Evolutionary conservation across 345 rosid species (phyloP).

Genomic region (Noccaea bulbosa): DNA sequence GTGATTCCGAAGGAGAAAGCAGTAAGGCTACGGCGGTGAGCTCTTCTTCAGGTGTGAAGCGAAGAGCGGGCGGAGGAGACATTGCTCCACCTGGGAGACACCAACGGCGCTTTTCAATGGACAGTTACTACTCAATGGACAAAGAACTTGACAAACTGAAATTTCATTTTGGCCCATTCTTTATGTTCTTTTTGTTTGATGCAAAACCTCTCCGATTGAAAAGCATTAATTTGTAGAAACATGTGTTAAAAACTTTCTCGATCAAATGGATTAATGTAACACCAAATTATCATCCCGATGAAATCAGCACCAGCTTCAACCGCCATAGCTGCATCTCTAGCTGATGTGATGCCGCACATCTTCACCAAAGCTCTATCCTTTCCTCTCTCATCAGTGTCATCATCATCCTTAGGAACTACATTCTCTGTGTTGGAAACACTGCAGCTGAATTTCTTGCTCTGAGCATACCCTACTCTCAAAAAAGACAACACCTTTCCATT

Average conservation of each 20-base stretch:
- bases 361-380: constrained; percentile 59
- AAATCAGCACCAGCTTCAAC: constrained; percentile 89
- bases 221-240: no score
- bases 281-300: constrained; percentile 88
- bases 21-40: constrained; percentile 42
- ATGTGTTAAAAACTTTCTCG: no score
- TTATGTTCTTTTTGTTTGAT: constrained; percentile 9
- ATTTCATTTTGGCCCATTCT: constrained; percentile 8
- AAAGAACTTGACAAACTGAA: constrained; percentile 32
- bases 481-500: constrained; percentile 27
- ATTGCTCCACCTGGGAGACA: constrained; percentile 60
- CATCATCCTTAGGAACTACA: constrained; percentile 26
- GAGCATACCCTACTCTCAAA: constrained; percentile 19
- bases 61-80: constrained; percentile 64
- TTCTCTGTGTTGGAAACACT: constrained; percentile 41
- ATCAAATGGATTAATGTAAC: no score
- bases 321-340: constrained; percentile 75
- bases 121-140: constrained; percentile 54
- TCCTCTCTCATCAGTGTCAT: constrained; percentile 39
- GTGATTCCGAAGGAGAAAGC: constrained; percentile 80
- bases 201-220: no score
- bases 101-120: constrained; percentile 72
- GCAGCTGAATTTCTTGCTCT: constrained; percentile 35
- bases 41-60: constrained; percentile 47
- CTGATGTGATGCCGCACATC: constrained; percentile 89